Conservation (phyloP, 2,329 filamentous ascomycete genomes). For the Colletotrichum siamense region DNA sequence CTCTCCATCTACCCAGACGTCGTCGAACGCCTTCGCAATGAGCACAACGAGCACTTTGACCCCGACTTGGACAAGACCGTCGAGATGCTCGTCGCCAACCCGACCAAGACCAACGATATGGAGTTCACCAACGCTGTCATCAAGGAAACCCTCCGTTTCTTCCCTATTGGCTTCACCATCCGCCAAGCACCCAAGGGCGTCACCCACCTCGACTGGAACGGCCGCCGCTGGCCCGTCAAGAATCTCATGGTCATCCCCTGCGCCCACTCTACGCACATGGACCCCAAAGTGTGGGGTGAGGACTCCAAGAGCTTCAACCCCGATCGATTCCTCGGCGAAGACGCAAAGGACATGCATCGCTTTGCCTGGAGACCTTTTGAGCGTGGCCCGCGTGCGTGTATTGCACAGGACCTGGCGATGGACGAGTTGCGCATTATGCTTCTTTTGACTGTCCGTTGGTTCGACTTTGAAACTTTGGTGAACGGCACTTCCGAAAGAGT, state of each 20-base stretch:
- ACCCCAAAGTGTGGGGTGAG: conserved; percentile 38
- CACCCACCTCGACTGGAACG: conserved; percentile 42
- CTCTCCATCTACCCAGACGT: conserved; percentile 26
- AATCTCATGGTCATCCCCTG: conserved; percentile 29
- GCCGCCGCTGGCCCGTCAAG: conserved; percentile 40
- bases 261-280: conserved; percentile 32
- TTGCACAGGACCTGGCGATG: conserved; percentile 39
- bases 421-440: conserved; percentile 33
- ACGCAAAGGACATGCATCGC: conserved; percentile 14
- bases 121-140: conserved; percentile 57
- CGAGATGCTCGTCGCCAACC: conserved; percentile 43
- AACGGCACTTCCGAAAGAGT: conserved; percentile 23
- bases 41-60: conserved; percentile 30
- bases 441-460: conserved; percentile 25
- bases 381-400: conserved; percentile 37
- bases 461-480: conserved; percentile 28
- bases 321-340: conserved; percentile 40
- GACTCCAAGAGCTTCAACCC: conserved; percentile 42
- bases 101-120: conserved; percentile 51
- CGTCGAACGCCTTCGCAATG: conserved; percentile 23
- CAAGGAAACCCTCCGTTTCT: conserved; percentile 59
- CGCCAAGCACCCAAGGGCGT: conserved; percentile 35
- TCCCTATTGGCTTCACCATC: conserved; percentile 51
- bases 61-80: conserved; percentile 34
- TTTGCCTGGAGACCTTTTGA: conserved; percentile 35